phyloP scores from a whole-genome alignment of 345 rosid species.

The Citrus mangshanensis region DNA sequence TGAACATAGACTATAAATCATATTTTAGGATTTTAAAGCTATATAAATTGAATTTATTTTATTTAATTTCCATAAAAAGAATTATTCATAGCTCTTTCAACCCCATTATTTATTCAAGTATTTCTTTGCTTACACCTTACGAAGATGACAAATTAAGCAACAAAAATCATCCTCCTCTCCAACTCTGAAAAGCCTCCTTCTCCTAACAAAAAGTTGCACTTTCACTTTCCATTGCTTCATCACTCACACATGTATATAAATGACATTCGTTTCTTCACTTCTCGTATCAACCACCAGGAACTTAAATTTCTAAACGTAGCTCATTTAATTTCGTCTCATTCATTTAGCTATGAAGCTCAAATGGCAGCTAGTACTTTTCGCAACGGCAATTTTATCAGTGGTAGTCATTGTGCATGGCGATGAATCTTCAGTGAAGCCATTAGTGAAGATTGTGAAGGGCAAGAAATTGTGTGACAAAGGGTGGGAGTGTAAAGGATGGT shows the following conservation, averaged over 20 bases:
- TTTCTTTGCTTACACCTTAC: conserved; percentile 53
- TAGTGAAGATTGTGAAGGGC: conserved; percentile 61
- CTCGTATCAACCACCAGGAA: background rate
- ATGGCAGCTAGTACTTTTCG: conserved; percentile 14
- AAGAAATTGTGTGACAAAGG: conserved; percentile 66
- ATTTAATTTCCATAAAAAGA: no score
- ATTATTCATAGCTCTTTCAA: background rate
- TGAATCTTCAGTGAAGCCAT: conserved; percentile 41
- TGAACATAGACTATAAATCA: no score
- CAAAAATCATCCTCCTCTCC: conserved; percentile 37
- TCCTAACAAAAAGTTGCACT: conserved; percentile 36
- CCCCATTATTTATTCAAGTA: background rate
- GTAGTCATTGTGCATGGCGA: conserved; percentile 18
- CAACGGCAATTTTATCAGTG: conserved; percentile 14
- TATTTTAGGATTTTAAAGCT: no score
- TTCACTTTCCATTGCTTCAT: conserved; percentile 35
- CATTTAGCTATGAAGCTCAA: conserved; percentile 30
- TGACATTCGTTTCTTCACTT: background rate
- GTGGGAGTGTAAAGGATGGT: conserved; percentile 75
- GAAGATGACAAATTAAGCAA: conserved; percentile 34
- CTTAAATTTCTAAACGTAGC: no score
- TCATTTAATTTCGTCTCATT: background rate
- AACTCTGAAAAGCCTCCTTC: conserved; percentile 41
- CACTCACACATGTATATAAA: conserved; percentile 8
- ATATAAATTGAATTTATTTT: no score